Base-by-base conservation (phyloP, 192 early-diverging fungal species). In the Coemansia sp. region DNA sequence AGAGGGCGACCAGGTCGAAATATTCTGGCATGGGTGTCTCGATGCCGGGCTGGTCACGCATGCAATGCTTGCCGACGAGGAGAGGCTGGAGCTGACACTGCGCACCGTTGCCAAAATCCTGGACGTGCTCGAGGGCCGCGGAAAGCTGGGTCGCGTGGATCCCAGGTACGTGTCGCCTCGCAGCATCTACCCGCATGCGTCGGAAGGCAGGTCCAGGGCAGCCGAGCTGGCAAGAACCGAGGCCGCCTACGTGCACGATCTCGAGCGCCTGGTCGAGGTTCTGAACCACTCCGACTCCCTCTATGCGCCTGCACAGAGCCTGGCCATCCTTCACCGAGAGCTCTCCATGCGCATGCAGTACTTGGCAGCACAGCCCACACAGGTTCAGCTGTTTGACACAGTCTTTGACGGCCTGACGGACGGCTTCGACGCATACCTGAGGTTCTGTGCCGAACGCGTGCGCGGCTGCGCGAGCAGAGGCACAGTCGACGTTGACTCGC, bases 331-430 rank as follows among this genome's bases (percentile, higher is more conserved):
- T 50, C 78, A 81, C 60, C 66, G 63, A 60, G 57, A 45, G 42
- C 69, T 81, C 45, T 81, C 78, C 17, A 73, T 70, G 67, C 70
- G 73, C 56, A 66, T 81, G 49, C 73, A 81, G 69, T 81, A 75
- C 30, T 18, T 81, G 38, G 78, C 78, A 1, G 78, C 69, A 4
- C 69, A 75, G 73, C 71, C 69, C 0, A 8, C 54, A 1, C 28
- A 60, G 25, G 30, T n/a, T 1, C 78, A 81, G 69, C 60, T 75
- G 42, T 69, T 75, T 29, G 73, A 67, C 51, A 51, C 60, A 17
- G 54, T 64, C 25, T 81, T 63, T 48, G 56, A 63, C 0, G 67
- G 51, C 34, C 58, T 81, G n/a, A 0, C 33, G 1, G 38, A 33
- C n/a, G 62, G 38, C 4, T 81, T 81, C 48, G 67, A 67, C 40